Conservation (phyloP, 768 basidiomycete genomes). For the Calocybe cyanea region DNA sequence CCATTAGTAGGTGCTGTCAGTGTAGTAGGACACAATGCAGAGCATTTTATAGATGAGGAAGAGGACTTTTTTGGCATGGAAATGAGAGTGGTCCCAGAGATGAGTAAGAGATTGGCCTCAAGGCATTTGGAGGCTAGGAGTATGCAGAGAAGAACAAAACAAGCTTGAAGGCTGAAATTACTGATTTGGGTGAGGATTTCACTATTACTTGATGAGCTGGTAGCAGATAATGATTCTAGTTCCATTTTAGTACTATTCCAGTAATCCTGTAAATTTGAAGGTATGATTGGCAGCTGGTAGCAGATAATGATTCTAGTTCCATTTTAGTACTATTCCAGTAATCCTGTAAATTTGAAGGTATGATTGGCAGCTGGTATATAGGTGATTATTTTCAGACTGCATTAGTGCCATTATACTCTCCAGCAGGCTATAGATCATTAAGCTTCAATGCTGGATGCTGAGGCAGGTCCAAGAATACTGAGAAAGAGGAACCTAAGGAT, state of each 20-base stretch:
- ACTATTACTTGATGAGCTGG: conserved; percentile 34
- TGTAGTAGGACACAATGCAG: conserved; percentile 29
- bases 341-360: too few species aligned
- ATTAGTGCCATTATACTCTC: conserved; percentile 11
- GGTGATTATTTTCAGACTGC: conserved; percentile 18
- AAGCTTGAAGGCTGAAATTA: conserved; percentile 69
- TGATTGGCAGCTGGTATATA: conserved; percentile 8
- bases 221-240: conserved; percentile 18
- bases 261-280: too few species aligned
- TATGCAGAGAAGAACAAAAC: conserved; percentile 62
- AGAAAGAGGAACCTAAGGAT: too few species aligned
- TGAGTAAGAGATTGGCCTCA: conserved; percentile 52
- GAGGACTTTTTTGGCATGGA: conserved; percentile 32
- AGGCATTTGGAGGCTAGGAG: conserved; percentile 62
- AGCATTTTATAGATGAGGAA: conserved; percentile 51
- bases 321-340: too few species aligned
- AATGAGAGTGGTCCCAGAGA: conserved; percentile 30
- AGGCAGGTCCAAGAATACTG: not conserved
- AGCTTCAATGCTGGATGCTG: not conserved
- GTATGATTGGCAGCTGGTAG: conserved; percentile 11
- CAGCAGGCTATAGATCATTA: not conserved
- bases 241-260: conserved; percentile 17
- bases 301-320: conserved; percentile 17
- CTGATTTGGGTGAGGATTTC: conserved; percentile 66
- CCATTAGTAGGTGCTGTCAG: conserved; percentile 20